A percentile compares a stretch with the other conserved stretches of the same genome.
phyloP scores from a whole-genome alignment of 148 eudicot species.

The Talinum fruticosum region DNA sequence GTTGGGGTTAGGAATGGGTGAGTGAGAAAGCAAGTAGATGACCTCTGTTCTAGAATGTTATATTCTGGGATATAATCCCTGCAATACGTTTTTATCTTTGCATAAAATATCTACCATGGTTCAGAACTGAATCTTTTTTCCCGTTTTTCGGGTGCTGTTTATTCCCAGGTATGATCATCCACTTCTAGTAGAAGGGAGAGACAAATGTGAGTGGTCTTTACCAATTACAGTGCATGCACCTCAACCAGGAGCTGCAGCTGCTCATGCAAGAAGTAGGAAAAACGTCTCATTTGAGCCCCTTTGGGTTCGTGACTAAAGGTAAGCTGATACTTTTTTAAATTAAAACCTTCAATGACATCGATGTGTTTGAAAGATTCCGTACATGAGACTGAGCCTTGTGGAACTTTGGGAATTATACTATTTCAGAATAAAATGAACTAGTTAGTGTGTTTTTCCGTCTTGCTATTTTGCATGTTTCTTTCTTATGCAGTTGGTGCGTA shows the following conservation, averaged over 20 bases:
- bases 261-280: slow-evolving; percentile 52
- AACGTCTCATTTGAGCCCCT: slow-evolving; percentile 56
- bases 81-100: neutral
- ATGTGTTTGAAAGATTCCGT: neutral
- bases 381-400: neutral
- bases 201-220: slow-evolving; percentile 94
- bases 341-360: too few species aligned
- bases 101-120: neutral
- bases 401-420: neutral
- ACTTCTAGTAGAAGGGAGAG: slow-evolving; percentile 85
- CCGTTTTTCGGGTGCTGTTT: slow-evolving; percentile 1
- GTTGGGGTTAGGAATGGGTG: neutral
- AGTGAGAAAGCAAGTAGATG: neutral
- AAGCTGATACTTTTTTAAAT: slow-evolving; percentile 1
- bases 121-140: neutral
- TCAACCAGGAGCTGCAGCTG: slow-evolving; percentile 53
- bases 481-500: neutral
- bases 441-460: neutral
- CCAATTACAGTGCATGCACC: slow-evolving; percentile 94
- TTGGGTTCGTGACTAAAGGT: slow-evolving; percentile 67
- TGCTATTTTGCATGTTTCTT: neutral
- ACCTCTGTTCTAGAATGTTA: neutral
- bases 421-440: neutral
- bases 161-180: slow-evolving; percentile 79
- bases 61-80: neutral